Evolutionary conservation across 2,329 filamentous ascomycete genomes (phyloP), one percentile per base, ranked within the genome.

Genomic region (Clathrospora elynae): DNA sequence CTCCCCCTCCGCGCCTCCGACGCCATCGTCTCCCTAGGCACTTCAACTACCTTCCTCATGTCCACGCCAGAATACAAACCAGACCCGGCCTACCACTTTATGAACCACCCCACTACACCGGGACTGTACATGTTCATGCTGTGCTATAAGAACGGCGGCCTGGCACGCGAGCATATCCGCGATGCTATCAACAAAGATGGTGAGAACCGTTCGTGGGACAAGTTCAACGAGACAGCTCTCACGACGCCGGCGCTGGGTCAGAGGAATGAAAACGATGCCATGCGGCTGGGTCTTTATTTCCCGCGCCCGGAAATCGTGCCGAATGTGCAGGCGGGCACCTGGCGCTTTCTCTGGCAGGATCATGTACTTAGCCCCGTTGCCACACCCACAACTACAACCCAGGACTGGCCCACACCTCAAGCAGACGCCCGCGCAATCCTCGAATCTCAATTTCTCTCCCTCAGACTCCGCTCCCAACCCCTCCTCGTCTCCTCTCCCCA

Each of bases 91-190:
- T 96, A 96, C 65, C 93, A 99, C 75, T 96, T 97, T 78, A 95
- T 97, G 82, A 96, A 96, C 75, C 91, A 97, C 71, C 93, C 93
- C 1, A 93, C 90, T 30, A 95, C 90, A 1, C 76, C 85, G 0
- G 90, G 88, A 1, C 81, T 96, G 47, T 96, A 95, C 80, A 97
- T 99, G 93, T 97, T 99, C 73, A 99, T 99, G 93, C 83, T 99
- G 23, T 99, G 93, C 79, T 99, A 97, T 78, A 97, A 97, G 74
- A 99, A 99, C 73, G 93, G 93, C 57, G 90, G 90, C 2, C 83
- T 97, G 1, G 92, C 93, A 2, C 87, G 93, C 30, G 93, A 99
- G 68, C 85, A 88, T 61, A 83, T 97, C 50, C 87, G 93, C 40
- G 90, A 99, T 65, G 78, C 82, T 0, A 82, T 97, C 37, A 86